phyloP scores from a whole-genome alignment of 495 filamentous ascomycete species.

The Podospora fimiseda region DNA sequence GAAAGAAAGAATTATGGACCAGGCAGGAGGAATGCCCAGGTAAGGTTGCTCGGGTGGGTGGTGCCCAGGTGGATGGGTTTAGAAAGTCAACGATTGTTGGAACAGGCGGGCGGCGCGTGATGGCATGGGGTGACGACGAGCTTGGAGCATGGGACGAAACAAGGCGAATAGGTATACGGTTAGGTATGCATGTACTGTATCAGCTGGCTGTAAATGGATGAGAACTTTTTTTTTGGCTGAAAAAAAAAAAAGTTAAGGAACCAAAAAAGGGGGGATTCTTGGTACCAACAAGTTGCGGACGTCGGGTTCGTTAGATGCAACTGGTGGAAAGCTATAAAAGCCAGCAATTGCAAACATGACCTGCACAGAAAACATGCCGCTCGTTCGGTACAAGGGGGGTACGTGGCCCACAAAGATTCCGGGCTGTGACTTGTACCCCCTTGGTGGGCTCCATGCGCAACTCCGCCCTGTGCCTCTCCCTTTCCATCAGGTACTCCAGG shows the following conservation, averaged over 20 bases:
- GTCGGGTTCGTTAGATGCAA: conserved; percentile 8
- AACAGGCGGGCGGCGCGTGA: conserved; percentile 5
- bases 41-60: too few species aligned
- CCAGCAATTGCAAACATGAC: conserved; percentile 4
- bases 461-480: conserved; percentile 1
- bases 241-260: conserved; percentile 24
- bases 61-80: not conserved
- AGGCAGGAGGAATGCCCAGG: conserved; percentile 13
- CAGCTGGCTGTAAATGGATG: too few species aligned
- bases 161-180: too few species aligned
- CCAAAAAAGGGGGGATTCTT: not conserved
- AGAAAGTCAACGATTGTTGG: conserved; percentile 3
- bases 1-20: conserved; percentile 10
- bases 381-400: conserved; percentile 6
- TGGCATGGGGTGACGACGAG: not conserved
- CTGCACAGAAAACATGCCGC: not conserved
- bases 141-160: conserved; percentile 10
- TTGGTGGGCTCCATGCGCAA: conserved; percentile 1
- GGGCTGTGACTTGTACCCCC: conserved; percentile 23
- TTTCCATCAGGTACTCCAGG: conserved; percentile 6
- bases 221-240: too few species aligned
- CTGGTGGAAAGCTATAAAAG: conserved; percentile 13
- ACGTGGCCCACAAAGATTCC: conserved; percentile 11
- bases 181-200: not conserved
- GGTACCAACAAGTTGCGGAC: conserved; percentile 16